phyloP scores from a whole-genome alignment of 495 filamentous ascomycete species.

The Annulohypoxylon bovei region DNA sequence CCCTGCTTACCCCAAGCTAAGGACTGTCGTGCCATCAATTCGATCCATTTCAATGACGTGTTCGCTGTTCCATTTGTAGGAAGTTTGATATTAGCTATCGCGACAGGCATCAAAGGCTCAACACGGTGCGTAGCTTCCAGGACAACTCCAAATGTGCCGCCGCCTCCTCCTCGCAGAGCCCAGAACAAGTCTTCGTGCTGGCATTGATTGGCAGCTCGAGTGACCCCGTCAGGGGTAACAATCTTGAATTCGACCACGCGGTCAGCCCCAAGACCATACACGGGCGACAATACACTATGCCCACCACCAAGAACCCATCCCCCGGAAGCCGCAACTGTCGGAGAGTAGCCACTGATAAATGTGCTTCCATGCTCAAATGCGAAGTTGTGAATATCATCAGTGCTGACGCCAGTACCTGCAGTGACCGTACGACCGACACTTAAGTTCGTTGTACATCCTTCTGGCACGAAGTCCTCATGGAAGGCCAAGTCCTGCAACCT shows the following conservation, averaged over 20 bases:
- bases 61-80: conserved; percentile 40
- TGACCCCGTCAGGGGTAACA: conserved; percentile 62
- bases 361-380: conserved; percentile 49
- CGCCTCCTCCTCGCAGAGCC: conserved; percentile 69
- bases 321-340: conserved; percentile 62
- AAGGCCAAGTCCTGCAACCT: conserved; percentile 61
- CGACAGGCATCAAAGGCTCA: conserved; percentile 46
- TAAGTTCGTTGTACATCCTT: conserved; percentile 26
- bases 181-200: conserved; percentile 67
- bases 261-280: conserved; percentile 71
- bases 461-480: conserved; percentile 47
- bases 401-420: conserved; percentile 52
- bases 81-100: conserved; percentile 53
- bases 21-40: conserved; percentile 54
- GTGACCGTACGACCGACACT: conserved; percentile 54
- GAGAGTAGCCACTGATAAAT: conserved; percentile 49
- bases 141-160: conserved; percentile 64
- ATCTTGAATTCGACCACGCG: conserved; percentile 71
- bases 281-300: conserved; percentile 61
- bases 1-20: conserved; percentile 56
- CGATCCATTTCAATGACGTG: conserved; percentile 46
- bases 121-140: conserved; percentile 59
- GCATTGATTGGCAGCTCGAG: conserved; percentile 58
- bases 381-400: conserved; percentile 49
- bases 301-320: conserved; percentile 73